These are phyloP conservation scores for Taphrina pruni DNA, from an alignment of 1,139 yeast species.

Conservation along the genomic window DNA sequence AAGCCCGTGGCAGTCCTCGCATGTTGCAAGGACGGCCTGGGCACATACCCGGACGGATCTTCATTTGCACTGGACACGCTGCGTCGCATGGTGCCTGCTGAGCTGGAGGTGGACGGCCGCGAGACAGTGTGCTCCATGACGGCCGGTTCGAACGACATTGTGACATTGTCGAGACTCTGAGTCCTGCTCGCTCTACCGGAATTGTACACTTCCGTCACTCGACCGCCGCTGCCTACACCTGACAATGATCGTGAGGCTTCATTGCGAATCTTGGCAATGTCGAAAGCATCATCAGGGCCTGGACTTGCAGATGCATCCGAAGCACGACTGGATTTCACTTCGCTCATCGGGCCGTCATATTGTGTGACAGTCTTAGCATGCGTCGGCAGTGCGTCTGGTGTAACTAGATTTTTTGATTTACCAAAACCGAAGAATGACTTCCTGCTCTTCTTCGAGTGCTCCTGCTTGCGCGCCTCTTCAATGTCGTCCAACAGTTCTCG, in stretches of 20 bases:
- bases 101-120: background rate
- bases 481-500: conserved; percentile 47
- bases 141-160: conserved; percentile 6
- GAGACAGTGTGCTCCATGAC: background rate
- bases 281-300: conserved; percentile 13
- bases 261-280: conserved; percentile 25
- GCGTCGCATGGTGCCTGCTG: background rate
- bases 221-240: background rate
- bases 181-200: background rate
- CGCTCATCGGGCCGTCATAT: conserved; percentile 3
- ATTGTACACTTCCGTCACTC: background rate
- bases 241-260: conserved; percentile 23
- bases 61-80: background rate
- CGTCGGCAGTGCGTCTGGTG: conserved; percentile 36
- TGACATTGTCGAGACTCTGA: conserved; percentile 25
- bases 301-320: background rate
- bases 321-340: background rate
- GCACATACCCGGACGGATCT: conserved; percentile 25
- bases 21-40: conserved; percentile 27
- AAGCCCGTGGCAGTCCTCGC: conserved; percentile 10
- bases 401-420: conserved; percentile 31
- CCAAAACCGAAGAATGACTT: conserved; percentile 30
- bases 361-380: background rate
- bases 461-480: conserved; percentile 53
- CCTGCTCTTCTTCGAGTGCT: conserved; percentile 43